phyloP scores from a whole-genome alignment of 2,329 filamentous ascomycete species.

The Penicillium sp. region DNA sequence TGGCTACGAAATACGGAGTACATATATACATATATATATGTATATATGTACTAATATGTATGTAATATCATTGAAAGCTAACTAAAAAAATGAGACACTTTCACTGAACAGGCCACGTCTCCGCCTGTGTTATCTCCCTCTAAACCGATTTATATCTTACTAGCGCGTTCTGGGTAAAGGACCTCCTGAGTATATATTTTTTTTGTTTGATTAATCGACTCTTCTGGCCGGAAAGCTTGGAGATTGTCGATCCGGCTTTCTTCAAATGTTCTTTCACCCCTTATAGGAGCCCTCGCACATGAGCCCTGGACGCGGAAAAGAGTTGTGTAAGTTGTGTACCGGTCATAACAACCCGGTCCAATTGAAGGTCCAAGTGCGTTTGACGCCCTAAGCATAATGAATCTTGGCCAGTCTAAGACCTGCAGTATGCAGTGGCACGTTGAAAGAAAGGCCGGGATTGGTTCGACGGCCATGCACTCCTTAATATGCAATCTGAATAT shows the following conservation, averaged over 20 bases:
- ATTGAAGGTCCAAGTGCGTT: not conserved
- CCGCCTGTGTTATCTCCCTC: conserved; percentile 11
- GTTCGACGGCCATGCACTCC: not conserved
- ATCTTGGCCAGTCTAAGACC: not conserved
- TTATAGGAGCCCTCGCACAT: conserved; percentile 19
- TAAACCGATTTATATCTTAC: conserved; percentile 10
- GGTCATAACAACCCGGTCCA: not conserved
- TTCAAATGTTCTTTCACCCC: conserved; percentile 10
- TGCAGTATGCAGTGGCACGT: not conserved
- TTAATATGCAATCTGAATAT: not conserved
- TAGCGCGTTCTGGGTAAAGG: conserved; percentile 5
- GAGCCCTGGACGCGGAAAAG: conserved; percentile 15
- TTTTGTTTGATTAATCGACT: not conserved
- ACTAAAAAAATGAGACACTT: no score
- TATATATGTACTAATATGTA: no score
- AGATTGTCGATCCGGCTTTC: conserved; percentile 17
- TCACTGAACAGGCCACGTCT: conserved; percentile 27
- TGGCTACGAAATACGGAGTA: no score
- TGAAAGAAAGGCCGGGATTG: not conserved
- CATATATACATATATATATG: no score
- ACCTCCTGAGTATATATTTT: not conserved
- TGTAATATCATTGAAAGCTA: not conserved
- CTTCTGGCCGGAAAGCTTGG: conserved; percentile 2
- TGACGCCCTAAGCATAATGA: not conserved
- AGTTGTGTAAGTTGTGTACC: not conserved